Conservation (phyloP, 2,329 filamentous ascomycete species). For the Chaetomiaceae sp. region DNA sequence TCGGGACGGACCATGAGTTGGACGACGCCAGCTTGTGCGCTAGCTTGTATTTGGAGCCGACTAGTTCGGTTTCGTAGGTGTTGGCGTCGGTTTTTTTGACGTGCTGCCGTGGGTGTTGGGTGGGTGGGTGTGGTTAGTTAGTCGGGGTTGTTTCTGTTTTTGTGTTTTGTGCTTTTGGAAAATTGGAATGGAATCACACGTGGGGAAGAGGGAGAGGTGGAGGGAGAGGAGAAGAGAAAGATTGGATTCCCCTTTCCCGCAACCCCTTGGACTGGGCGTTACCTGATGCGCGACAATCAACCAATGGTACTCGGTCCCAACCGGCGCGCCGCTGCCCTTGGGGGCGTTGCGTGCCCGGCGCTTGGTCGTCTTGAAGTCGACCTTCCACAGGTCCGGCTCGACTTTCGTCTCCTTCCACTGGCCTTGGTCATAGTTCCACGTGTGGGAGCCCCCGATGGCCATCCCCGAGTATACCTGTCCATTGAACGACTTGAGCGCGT, state of each 20-base stretch:
- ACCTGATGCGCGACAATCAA: background rate
- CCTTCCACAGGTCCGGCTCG: background rate
- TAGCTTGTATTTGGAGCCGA: background rate
- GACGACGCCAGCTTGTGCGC: background rate
- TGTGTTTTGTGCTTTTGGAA: no score
- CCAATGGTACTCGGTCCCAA: background rate
- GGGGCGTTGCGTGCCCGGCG: background rate
- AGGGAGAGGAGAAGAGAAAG: no score
- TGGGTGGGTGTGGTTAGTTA: no score
- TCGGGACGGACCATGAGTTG: background rate
- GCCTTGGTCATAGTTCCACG: background rate
- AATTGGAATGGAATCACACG: no score
- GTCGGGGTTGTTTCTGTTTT: no score
- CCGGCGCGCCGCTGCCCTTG: background rate
- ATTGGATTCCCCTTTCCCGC: no score
- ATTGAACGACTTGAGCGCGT: background rate
- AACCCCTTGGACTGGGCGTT: background rate
- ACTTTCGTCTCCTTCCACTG: background rate
- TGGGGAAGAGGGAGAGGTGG: no score
- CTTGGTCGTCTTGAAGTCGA: background rate
- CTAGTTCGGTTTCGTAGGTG: background rate
- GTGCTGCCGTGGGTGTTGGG: background rate
- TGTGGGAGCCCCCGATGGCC: background rate
- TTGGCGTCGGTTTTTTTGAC: background rate
- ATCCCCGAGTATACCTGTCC: background rate